These are phyloP conservation scores for Stagonosporopsis chrysanthemi DNA, from an alignment of 2,329 filamentous ascomycete genomes.

Conservation along the genomic window DNA sequence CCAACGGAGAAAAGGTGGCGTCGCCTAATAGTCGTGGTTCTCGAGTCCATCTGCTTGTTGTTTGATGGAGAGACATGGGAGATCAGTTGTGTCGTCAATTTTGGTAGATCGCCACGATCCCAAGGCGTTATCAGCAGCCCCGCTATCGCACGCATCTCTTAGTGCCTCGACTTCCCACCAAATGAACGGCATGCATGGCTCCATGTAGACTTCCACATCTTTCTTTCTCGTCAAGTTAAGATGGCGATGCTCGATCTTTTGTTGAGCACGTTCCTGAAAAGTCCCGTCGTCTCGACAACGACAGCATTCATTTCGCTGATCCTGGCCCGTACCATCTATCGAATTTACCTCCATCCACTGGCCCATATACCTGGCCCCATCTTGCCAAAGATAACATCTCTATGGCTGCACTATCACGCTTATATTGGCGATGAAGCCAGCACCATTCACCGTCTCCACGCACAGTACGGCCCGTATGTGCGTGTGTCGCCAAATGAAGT, in stretches of 20 bases:
- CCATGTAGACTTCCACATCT: too few relatives aligned
- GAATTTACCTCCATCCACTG: conserved; percentile 34
- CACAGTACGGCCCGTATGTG: conserved; percentile 32
- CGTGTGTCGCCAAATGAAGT: conserved; percentile 39
- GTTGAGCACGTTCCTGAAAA: neutral
- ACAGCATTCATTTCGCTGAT: conserved; percentile 15
- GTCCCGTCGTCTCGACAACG: neutral
- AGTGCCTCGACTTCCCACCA: conserved; percentile 10
- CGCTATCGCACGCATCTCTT: neutral
- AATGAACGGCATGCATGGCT: neutral
- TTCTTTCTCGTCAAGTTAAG: neutral
- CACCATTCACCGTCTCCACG: conserved; percentile 30
- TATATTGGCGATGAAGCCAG: conserved; percentile 41
- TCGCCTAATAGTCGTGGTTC: neutral
- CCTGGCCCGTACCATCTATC: conserved; percentile 27
- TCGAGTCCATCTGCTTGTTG: neutral
- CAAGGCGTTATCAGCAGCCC: conserved; percentile 7
- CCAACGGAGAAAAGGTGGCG: neutral
- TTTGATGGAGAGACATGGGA: neutral
- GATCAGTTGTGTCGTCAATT: neutral
- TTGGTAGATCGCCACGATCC: neutral
- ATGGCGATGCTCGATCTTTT: neutral
- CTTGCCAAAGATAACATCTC: conserved; percentile 29
- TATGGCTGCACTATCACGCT: conserved; percentile 41
- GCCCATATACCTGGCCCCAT: conserved; percentile 35